A percentile compares a stretch with the other conserved stretches of the same genome.
phyloP scores from a whole-genome alignment of 108 stramenopile species.

The Mayamaea pseudoterrestris region DNA sequence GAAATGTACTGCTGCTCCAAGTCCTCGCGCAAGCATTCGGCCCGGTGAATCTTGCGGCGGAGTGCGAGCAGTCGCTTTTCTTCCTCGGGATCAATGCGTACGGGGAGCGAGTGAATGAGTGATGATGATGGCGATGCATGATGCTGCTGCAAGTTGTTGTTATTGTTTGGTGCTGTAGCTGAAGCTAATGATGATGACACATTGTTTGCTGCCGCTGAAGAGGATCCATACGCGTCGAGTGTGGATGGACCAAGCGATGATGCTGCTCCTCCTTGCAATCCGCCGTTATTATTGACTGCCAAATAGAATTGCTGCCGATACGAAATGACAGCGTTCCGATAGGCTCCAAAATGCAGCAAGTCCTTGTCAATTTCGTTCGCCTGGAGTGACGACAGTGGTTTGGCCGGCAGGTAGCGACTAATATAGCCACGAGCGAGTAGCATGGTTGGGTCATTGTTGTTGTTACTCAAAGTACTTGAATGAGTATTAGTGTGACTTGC shows the following conservation, averaged over 20 bases:
- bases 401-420: constrained; percentile 47
- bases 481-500: no score
- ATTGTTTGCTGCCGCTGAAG: no score
- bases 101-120: constrained; percentile 38
- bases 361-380: constrained; percentile 62
- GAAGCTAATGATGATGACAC: no score
- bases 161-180: neutral
- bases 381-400: constrained; percentile 21
- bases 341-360: constrained; percentile 76
- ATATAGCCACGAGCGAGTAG: constrained; percentile 65
- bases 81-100: constrained; percentile 82
- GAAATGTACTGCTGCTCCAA: constrained; percentile 72
- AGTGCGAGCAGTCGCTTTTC: constrained; percentile 63
- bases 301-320: constrained; percentile 71
- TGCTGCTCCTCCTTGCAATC: constrained; percentile 17
- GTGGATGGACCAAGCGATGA: no score
- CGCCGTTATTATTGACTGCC: constrained; percentile 32
- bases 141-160: no score
- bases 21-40: constrained; percentile 63
- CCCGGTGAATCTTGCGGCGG: constrained; percentile 54
- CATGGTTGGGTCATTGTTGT: constrained; percentile 7
- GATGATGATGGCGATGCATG: no score
- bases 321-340: constrained; percentile 44
- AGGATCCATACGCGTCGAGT: no score
- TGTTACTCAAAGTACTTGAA: no score